These are phyloP conservation scores for Carex parvula DNA, from an alignment of 176 grass and related monocot genomes.

Conservation along the genomic window DNA sequence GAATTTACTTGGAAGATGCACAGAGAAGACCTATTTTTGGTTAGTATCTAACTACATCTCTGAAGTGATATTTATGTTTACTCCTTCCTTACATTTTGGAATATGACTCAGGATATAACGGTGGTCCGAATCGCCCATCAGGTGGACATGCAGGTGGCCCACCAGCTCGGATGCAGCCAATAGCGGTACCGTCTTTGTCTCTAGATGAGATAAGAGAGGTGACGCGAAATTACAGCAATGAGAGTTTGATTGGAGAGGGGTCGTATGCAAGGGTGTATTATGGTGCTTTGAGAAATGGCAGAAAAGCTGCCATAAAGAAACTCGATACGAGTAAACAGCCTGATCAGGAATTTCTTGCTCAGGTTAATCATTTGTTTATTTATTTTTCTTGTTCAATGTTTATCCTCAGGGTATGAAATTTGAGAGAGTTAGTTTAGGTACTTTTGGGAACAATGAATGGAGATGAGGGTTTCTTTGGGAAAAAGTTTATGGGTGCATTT, in stretches of 20 bases:
- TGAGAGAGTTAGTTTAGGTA: not conserved
- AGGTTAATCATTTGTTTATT: constrained; percentile 35
- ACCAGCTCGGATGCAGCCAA: constrained; percentile 44
- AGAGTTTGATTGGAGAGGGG: constrained; percentile 63
- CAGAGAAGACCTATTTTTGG: not conserved
- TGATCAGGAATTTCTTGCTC: constrained; percentile 59
- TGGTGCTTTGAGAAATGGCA: constrained; percentile 54
- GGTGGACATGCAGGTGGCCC: constrained; percentile 17
- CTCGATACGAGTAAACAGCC: constrained; percentile 69
- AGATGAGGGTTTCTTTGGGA: not conserved
- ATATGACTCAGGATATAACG: not conserved
- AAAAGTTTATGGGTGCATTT: not conserved
- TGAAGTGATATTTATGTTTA: not conserved
- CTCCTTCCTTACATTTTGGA: constrained; percentile 16
- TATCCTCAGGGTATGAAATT: constrained; percentile 11
- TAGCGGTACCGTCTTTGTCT: constrained; percentile 62
- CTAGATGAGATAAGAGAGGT: constrained; percentile 62
- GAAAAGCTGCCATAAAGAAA: constrained; percentile 55
- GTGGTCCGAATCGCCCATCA: constrained; percentile 20
- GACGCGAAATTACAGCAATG: constrained; percentile 69
- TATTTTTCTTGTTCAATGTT: not conserved
- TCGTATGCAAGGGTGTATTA: constrained; percentile 70
- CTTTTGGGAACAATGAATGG: not conserved
- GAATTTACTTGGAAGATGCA: not conserved
- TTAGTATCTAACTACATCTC: not conserved